A percentile compares a stretch with the other conserved stretches of the same genome.
Conservation (phyloP, 352 stramenopile genomes). For the Thraustochytrium striatum region DNA sequence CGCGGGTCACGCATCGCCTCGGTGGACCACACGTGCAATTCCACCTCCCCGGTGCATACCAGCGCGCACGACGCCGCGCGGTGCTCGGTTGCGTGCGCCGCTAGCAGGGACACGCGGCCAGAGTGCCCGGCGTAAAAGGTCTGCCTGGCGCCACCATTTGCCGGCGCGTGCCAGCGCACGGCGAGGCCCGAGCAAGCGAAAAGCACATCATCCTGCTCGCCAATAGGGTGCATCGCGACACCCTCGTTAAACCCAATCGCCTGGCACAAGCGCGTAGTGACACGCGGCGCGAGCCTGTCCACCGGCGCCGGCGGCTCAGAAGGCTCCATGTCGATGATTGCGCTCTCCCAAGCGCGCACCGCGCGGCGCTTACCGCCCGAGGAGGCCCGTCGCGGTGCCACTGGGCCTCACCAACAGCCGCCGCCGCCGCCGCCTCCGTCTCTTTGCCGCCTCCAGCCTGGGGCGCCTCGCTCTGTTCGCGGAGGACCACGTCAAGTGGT, state of each 20-base stretch:
- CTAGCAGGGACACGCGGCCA: background rate
- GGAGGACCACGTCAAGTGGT: background rate
- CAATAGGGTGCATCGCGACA: background rate
- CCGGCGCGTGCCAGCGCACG: background rate
- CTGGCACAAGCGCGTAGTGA: background rate
- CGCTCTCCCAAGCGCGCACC: conserved; percentile 2
- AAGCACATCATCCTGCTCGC: background rate
- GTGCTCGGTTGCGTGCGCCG: too few species aligned
- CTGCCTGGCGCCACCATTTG: background rate
- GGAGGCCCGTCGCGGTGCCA: background rate
- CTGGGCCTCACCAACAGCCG: background rate
- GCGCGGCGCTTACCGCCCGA: background rate
- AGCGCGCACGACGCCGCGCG: too few species aligned
- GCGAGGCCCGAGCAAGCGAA: background rate
- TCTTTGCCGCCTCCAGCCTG: too few species aligned
- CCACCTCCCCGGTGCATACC: background rate
- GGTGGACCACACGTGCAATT: too few species aligned
- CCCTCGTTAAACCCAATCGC: conserved; percentile 1
- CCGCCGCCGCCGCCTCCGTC: background rate
- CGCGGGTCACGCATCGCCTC: too few species aligned
- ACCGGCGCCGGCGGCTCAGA: background rate
- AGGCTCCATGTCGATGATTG: background rate
- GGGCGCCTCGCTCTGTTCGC: too few species aligned
- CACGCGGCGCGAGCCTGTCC: background rate
- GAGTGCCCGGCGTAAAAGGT: background rate